These are phyloP conservation scores for Clavispora asparagi DNA, from an alignment of 805 yeast species.

Conservation along the genomic window DNA sequence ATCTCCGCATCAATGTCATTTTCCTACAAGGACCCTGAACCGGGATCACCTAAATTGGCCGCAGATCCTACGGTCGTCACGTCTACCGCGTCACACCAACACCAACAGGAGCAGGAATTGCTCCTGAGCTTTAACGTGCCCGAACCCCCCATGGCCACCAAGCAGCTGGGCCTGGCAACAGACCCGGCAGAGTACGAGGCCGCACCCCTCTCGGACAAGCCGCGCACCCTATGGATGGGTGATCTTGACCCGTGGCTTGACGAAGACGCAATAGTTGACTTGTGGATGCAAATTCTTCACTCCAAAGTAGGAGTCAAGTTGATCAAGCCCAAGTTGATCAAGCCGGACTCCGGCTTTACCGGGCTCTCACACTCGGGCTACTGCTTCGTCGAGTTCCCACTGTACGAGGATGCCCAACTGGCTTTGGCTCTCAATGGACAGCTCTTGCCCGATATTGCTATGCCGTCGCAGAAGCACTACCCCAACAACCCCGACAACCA, in stretches of 20 bases:
- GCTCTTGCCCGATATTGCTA: constrained; percentile 52
- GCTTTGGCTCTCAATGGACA: constrained; percentile 66
- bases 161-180: constrained; percentile 21
- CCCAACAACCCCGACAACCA: constrained; percentile 41
- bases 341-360: constrained; percentile 14
- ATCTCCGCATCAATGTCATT: background rate
- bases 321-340: constrained; percentile 42
- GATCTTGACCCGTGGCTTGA: constrained; percentile 78
- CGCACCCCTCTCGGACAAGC: constrained; percentile 30
- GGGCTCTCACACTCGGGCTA: constrained; percentile 49
- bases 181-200: constrained; percentile 21
- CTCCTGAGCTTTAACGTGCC: constrained; percentile 35
- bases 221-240: constrained; percentile 85
- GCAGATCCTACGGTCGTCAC: constrained; percentile 6
- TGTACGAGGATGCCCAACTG: constrained; percentile 62
- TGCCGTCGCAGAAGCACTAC: constrained; percentile 38
- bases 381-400: constrained; percentile 72
- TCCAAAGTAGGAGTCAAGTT: constrained; percentile 61
- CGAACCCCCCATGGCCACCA: constrained; percentile 37
- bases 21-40: background rate
- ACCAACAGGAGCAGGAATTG: constrained; percentile 40
- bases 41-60: background rate
- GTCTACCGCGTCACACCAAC: constrained; percentile 36
- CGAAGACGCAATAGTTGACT: constrained; percentile 47
- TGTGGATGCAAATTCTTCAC: constrained; percentile 56